phyloP scores from a whole-genome alignment of 441 rosid species.

The Isatis lusitanica region DNA sequence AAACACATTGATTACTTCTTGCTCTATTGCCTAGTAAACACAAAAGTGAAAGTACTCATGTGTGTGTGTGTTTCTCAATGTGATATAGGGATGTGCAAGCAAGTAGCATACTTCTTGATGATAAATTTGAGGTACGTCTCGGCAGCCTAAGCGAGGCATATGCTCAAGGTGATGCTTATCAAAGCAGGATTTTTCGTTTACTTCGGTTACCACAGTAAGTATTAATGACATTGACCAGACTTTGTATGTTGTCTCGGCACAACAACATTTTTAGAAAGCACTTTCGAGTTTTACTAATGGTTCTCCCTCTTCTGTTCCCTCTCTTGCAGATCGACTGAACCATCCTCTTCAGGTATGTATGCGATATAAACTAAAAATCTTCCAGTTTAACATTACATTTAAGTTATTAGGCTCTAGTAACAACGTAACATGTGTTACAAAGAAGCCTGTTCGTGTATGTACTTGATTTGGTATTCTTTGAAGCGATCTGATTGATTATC shows the following conservation, averaged over 20 bases:
- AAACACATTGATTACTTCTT: not conserved
- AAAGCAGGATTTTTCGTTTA: conserved; percentile 73
- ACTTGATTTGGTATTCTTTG: not conserved
- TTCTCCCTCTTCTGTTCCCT: conserved; percentile 24
- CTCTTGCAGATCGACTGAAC: conserved; percentile 71
- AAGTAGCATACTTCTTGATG: conserved; percentile 98
- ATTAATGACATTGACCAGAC: conserved; percentile 2
- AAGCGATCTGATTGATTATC: not conserved
- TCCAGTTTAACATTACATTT: not conserved
- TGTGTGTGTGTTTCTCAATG: conserved; percentile 7
- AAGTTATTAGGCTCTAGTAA: not conserved
- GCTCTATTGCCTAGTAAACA: not conserved
- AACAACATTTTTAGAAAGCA: not conserved
- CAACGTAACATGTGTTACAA: not conserved
- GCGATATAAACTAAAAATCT: not conserved
- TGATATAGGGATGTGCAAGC: conserved; percentile 89
- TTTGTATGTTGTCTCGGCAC: not conserved
- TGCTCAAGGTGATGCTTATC: conserved; percentile 77
- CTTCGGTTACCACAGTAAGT: conserved; percentile 89
- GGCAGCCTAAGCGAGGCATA: conserved; percentile 85
- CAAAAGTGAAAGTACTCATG: not conserved
- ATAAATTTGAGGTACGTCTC: conserved; percentile 92
- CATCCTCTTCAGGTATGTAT: conserved; percentile 65
- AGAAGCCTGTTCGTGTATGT: not conserved
- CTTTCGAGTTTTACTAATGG: conserved; percentile 16